Evolutionary conservation across 495 filamentous ascomycete genomes (phyloP), one percentile per base, ranked within the genome.

Genomic region (Xylaria telfairii): DNA sequence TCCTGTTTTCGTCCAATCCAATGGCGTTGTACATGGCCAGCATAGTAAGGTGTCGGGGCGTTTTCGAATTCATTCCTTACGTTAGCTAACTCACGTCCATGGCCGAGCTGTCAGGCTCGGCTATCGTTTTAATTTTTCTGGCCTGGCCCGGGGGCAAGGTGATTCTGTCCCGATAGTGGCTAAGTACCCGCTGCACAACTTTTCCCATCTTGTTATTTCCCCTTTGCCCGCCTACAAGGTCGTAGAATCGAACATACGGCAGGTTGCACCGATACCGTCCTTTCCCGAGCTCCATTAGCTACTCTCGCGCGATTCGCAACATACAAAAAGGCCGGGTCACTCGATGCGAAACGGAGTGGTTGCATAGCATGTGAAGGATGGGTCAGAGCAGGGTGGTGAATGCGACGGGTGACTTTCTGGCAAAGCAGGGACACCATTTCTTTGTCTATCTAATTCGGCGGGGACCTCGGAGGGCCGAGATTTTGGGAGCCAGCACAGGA

Each of bases 31-130:
- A 73, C 71, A 77, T 46, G 77, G 75, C 73, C 76, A 84, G 83
- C 83, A 86, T 86, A 81, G 82, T 83, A 81, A 73, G 83, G 84
- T 84, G 83, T 84, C 80, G 75, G 68, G 84, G 83, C 83, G 84
- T 86, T 85, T 78, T 76, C 76, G 75, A 77, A 76, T 76, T 78
- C 72, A 62, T 77, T 71, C 72, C 72, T 53, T 75, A 68, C 73
- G 70, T 65, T 72, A 72, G 67, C 67, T 70, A 56, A 63, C 30
- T 69, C 47, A 56, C 63, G 68, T 46, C 59, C n/a, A 51, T 34
- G 71, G 74, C 64, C 73, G 75, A 75, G 75, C 70, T 72, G 73
- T 71, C 73, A 74, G 66, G 49, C 72, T 62, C 60, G 62, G 70
- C 71, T 63, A 53, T 74, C 63, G 41, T 72, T 69, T 76, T 74